Evolutionary conservation across 1,139 yeast genomes (phyloP).

Genomic region (Candida sojae): DNA sequence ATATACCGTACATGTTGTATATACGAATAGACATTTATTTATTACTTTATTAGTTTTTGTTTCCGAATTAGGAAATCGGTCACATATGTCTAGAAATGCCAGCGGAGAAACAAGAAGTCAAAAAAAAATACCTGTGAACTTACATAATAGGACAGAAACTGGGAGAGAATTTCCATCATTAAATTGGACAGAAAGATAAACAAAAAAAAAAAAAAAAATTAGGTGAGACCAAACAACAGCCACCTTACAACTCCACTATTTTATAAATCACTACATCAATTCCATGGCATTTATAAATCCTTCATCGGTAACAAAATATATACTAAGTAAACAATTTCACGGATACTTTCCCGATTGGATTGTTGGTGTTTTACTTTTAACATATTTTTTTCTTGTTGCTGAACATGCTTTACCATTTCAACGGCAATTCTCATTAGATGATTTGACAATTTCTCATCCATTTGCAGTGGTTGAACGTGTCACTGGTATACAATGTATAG

Average conservation of each 20-base stretch:
- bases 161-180: no score
- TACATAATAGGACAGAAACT: no score
- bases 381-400: constrained; percentile 33
- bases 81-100: no score
- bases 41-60: no score
- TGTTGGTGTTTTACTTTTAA: constrained; percentile 22
- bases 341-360: constrained; percentile 33
- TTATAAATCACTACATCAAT: background rate
- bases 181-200: background rate
- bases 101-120: background rate
- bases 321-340: constrained; percentile 14
- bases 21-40: no score
- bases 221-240: background rate
- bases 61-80: no score
- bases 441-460: constrained; percentile 44
- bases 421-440: constrained; percentile 31
- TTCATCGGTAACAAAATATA: constrained; percentile 7
- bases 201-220: background rate
- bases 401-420: constrained; percentile 38
- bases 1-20: background rate
- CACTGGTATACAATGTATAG: constrained; percentile 20
- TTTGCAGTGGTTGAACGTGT: constrained; percentile 42
- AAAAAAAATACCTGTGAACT: background rate
- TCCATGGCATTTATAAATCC: constrained; percentile 10
- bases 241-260: no score